Percentiles rank a stretch among this genome's conserved stretches.
Conservation (phyloP, 2,329 filamentous ascomycete genomes). For the Penicillium sp. region DNA sequence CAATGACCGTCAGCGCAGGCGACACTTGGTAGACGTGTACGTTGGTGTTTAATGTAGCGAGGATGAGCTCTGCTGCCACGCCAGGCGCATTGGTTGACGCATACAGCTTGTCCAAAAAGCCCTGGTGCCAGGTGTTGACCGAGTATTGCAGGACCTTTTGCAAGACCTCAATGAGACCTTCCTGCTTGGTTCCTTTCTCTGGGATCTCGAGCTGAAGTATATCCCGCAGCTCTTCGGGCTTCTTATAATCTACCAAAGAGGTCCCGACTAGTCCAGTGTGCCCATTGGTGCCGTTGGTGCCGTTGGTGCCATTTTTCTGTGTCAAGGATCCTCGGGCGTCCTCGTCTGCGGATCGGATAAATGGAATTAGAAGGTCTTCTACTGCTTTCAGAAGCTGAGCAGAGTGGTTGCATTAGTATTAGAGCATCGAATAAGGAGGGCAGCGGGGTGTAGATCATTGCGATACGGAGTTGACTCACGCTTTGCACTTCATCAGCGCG, state of each 20-base stretch:
- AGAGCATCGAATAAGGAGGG: neutral
- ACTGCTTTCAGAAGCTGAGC: conserved; percentile 40
- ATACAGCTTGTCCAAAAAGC: conserved; percentile 94
- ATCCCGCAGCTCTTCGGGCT: conserved; percentile 57
- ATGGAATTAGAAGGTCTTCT: conserved; percentile 45
- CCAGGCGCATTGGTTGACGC: conserved; percentile 85
- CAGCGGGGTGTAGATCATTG: conserved; percentile 1
- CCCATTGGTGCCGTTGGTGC: conserved; percentile 39
- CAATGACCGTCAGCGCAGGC: conserved; percentile 79
- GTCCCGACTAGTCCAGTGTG: conserved; percentile 57
- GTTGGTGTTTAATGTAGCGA: conserved; percentile 88
- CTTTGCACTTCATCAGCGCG: conserved; percentile 43
- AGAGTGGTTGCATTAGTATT: neutral
- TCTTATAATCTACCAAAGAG: conserved; percentile 62
- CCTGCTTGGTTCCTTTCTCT: conserved; percentile 57
- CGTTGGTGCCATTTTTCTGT: conserved; percentile 16
- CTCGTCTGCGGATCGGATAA: conserved; percentile 44
- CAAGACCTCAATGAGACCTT: conserved; percentile 70
- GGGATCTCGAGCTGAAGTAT: conserved; percentile 56
- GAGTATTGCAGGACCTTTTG: conserved; percentile 73
- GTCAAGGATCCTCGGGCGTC: conserved; percentile 17
- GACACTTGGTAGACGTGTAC: conserved; percentile 93
- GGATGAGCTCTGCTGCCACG: conserved; percentile 76
- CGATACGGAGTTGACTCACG: conserved; percentile 30
- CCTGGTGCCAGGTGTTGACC: conserved; percentile 98